These are phyloP conservation scores for Evernia prunastri DNA, from an alignment of 495 filamentous ascomycete genomes.

Conservation along the genomic window DNA sequence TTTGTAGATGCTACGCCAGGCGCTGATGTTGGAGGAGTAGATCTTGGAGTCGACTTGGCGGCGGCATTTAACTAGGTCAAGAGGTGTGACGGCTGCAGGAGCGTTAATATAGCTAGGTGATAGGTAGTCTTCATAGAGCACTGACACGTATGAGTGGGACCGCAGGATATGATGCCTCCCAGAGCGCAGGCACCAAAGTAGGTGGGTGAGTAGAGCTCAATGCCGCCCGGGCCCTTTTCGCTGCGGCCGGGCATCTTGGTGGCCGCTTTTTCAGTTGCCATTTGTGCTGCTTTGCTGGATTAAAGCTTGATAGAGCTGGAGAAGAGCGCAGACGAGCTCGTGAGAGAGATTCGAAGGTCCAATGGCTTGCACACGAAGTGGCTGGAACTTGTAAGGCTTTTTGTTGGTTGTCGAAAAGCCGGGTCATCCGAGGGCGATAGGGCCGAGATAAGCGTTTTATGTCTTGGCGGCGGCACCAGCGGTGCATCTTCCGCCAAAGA, in stretches of 20 bases:
- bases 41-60: conserved; percentile 67
- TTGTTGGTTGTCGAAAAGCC: too few species aligned
- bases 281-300: neutral
- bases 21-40: conserved; percentile 60
- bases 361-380: neutral
- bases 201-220: conserved; percentile 59
- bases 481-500: neutral
- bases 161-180: conserved; percentile 64
- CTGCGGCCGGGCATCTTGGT: conserved; percentile 23
- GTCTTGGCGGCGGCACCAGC: too few species aligned
- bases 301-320: conserved; percentile 16
- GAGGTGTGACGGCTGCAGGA: conserved; percentile 28
- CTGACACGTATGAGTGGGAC: conserved; percentile 39
- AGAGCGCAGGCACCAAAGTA: conserved; percentile 61
- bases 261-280: conserved; percentile 17
- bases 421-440: conserved; percentile 8
- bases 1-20: conserved; percentile 58
- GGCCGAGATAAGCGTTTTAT: conserved; percentile 18
- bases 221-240: conserved; percentile 29
- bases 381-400: neutral
- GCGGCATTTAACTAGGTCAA: conserved; percentile 64
- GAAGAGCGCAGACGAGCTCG: neutral
- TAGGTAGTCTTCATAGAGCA: neutral
- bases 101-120: conserved; percentile 32
- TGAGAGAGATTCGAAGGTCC: neutral